These are phyloP conservation scores for Suillus brevipes DNA, from an alignment of 768 basidiomycete species.

Conservation along the genomic window DNA sequence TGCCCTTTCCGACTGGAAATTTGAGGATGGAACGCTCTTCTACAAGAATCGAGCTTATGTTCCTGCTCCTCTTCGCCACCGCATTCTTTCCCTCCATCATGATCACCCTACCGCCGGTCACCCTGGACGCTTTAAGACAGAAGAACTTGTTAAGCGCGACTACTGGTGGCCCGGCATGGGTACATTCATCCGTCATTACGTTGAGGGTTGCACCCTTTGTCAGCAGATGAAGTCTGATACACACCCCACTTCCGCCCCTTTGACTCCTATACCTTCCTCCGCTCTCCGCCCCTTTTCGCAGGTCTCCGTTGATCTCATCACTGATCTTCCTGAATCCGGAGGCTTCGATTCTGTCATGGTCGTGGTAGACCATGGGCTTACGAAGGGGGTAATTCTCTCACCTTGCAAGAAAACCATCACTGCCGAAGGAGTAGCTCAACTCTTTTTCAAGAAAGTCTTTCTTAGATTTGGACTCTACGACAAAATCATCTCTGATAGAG, in stretches of 20 bases:
- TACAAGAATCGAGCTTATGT: too few relatives aligned
- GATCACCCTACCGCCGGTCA: too few relatives aligned
- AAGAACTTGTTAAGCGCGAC: neutral
- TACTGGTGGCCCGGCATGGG: neutral
- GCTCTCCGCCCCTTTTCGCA: neutral
- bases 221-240: neutral
- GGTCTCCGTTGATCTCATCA: neutral
- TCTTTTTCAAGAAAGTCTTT: slow-evolving; percentile 10
- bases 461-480: neutral
- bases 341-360: slow-evolving; percentile 21
- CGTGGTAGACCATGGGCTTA: slow-evolving; percentile 22
- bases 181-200: neutral
- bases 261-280: neutral
- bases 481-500: slow-evolving; percentile 9
- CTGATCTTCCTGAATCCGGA: neutral
- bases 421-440: slow-evolving; percentile 13
- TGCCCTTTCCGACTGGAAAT: neutral
- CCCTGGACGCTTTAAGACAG: neutral
- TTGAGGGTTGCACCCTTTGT: too few relatives aligned
- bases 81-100: too few relatives aligned
- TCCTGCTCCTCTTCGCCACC: too few relatives aligned
- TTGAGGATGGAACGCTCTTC: neutral
- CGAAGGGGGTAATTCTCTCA: slow-evolving; percentile 31
- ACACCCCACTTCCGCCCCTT: neutral
- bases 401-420: slow-evolving; percentile 17